A percentile compares a stretch with the other conserved stretches of the same genome.
These are phyloP conservation scores for Metroxylon sagu DNA, from an alignment of 176 grass and related monocot genomes.

Conservation along the genomic window DNA sequence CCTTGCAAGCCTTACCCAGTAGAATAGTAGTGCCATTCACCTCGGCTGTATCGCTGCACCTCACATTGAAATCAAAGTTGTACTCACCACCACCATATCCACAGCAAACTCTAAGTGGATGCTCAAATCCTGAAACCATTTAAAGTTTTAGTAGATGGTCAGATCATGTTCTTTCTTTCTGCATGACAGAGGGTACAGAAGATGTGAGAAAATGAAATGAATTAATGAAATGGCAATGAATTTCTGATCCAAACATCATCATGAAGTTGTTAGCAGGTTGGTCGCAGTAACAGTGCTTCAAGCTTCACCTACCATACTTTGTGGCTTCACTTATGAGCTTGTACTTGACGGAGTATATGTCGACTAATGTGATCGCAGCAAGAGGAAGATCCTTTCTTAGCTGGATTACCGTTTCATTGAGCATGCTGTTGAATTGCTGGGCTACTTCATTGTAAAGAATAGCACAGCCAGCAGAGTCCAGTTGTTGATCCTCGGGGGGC, in stretches of 20 bases:
- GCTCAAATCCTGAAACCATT: constrained; percentile 14
- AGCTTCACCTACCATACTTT: neutral
- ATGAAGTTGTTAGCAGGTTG: too few species aligned
- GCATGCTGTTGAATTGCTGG: constrained; percentile 9
- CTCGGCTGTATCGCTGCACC: constrained; percentile 1
- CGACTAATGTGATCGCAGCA: constrained; percentile 2
- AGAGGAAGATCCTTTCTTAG: constrained; percentile 14
- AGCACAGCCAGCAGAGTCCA: constrained; percentile 5
- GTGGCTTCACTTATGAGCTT: constrained; percentile 5
- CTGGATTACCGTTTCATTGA: constrained; percentile 10
- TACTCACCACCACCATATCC: constrained; percentile 11
- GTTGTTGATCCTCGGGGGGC: neutral
- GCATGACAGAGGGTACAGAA: too few species aligned
- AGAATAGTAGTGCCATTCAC: constrained; percentile 12
- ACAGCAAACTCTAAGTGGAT: constrained; percentile 16
- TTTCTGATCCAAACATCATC: too few species aligned
- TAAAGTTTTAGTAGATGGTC: neutral
- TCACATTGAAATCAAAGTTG: constrained; percentile 11
- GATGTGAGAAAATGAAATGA: too few species aligned
- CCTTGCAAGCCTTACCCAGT: constrained; percentile 19
- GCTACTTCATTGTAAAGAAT: constrained; percentile 2
- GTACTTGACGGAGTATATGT: constrained; percentile 23
- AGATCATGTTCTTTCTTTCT: too few species aligned
- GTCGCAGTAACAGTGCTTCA: too few species aligned
- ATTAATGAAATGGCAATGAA: too few species aligned